Evolutionary conservation across 2,329 filamentous ascomycete genomes (phyloP).

Genomic region (Cryphonectria naterciae): DNA sequence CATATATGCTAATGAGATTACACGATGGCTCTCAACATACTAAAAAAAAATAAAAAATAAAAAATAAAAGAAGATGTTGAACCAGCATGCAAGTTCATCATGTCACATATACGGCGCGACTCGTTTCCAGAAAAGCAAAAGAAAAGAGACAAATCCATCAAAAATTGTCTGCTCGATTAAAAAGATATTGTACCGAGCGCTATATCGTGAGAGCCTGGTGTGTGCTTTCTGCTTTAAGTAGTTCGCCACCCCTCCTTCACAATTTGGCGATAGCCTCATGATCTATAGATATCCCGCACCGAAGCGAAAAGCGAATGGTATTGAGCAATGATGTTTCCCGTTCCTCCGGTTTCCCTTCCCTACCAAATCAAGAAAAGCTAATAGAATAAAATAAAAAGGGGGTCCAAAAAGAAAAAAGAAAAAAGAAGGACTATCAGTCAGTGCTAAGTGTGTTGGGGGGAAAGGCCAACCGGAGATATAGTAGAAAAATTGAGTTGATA

Average conservation of each 20-base stretch:
- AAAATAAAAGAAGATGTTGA: background rate
- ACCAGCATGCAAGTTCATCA: background rate
- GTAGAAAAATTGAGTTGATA: background rate
- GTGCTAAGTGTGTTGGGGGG: background rate
- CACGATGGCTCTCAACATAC: background rate
- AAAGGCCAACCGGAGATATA: background rate
- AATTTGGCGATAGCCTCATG: background rate
- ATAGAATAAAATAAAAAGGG: background rate
- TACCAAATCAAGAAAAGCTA: background rate
- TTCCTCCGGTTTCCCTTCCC: background rate
- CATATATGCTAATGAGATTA: background rate
- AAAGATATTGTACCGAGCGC: background rate
- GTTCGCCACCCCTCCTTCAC: background rate
- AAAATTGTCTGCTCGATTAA: conserved; percentile 1
- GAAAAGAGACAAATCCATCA: background rate
- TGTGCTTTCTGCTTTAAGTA: background rate
- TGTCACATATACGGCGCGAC: background rate
- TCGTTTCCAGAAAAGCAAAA: background rate
- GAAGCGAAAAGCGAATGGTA: background rate
- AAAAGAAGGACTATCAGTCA: conserved; percentile 2
- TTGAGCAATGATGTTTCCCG: background rate
- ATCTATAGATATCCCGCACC: background rate
- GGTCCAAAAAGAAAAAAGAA: no score
- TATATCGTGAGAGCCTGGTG: conserved; percentile 1
- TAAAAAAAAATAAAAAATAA: background rate